Evolutionary conservation across 495 filamentous ascomycete species (phyloP).

Genomic region (Penicillium pancosmium): DNA sequence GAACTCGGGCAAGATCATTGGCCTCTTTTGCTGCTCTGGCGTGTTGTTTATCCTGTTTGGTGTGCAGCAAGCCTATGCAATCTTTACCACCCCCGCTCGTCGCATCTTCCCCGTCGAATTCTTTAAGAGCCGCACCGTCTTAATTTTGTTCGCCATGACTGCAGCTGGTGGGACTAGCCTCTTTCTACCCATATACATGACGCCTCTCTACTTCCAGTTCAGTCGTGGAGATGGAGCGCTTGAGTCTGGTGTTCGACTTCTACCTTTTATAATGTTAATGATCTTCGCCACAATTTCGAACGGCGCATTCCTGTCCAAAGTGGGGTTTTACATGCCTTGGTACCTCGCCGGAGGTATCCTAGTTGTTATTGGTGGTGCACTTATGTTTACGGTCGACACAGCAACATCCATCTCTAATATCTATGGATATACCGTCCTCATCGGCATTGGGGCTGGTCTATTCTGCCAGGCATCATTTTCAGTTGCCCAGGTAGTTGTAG

Average conservation of each 20-base stretch:
- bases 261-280: slow-evolving; percentile 25
- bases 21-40: slow-evolving; percentile 48
- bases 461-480: slow-evolving; percentile 54
- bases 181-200: slow-evolving; percentile 51
- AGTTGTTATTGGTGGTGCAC: not conserved
- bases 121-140: slow-evolving; percentile 41
- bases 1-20: slow-evolving; percentile 52
- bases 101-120: slow-evolving; percentile 58
- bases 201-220: slow-evolving; percentile 55
- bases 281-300: slow-evolving; percentile 16
- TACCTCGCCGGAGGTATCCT: slow-evolving; percentile 39
- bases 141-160: slow-evolving; percentile 48
- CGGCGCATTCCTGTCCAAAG: slow-evolving; percentile 48
- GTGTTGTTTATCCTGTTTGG: slow-evolving; percentile 43
- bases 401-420: slow-evolving; percentile 39
- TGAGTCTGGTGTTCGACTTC: slow-evolving; percentile 38
- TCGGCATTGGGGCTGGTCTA: slow-evolving; percentile 54
- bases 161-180: slow-evolving; percentile 25
- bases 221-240: slow-evolving; percentile 37
- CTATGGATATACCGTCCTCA: slow-evolving; percentile 57
- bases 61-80: slow-evolving; percentile 4
- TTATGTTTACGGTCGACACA: slow-evolving; percentile 30
- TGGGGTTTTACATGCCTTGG: slow-evolving; percentile 56
- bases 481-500: slow-evolving; percentile 46
- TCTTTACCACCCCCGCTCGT: slow-evolving; percentile 44